Percentiles rank a stretch among this genome's conserved stretches.
phyloP scores from a whole-genome alignment of 2,329 filamentous ascomycete genomes.

The Fusarium cicatricum region DNA sequence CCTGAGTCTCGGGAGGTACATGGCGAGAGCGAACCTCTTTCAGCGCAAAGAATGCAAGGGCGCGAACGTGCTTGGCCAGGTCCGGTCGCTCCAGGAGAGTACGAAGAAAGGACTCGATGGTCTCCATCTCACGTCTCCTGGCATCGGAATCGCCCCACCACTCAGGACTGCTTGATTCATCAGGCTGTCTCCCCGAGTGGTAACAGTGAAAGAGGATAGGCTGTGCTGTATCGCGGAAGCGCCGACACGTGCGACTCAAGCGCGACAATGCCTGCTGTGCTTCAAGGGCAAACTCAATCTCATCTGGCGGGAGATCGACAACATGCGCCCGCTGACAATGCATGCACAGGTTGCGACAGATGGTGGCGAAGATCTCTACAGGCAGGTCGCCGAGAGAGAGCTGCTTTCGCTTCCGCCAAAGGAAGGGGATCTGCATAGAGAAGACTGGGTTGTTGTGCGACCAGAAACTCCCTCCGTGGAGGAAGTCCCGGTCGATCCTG shows the following conservation, averaged over 20 bases:
- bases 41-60: constrained; percentile 37
- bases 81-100: constrained; percentile 38
- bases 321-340: constrained; percentile 39
- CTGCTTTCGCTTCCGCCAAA: constrained; percentile 17
- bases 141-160: constrained; percentile 23
- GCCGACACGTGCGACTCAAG: constrained; percentile 39
- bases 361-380: constrained; percentile 39
- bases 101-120: constrained; percentile 34
- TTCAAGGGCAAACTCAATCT: constrained; percentile 34
- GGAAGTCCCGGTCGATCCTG: constrained; percentile 35
- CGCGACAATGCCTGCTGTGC: constrained; percentile 40
- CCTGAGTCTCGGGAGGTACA: constrained; percentile 29
- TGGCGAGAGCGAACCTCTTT: constrained; percentile 18
- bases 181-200: constrained; percentile 33
- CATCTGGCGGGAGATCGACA: constrained; percentile 37
- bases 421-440: constrained; percentile 13
- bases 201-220: constrained; percentile 41
- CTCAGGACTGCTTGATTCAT: constrained; percentile 14
- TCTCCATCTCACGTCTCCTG: constrained; percentile 28
- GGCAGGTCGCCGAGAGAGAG: constrained; percentile 36
- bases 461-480: constrained; percentile 28
- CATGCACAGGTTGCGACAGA: constrained; percentile 39
- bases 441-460: constrained; percentile 19
- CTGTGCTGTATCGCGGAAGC: constrained; percentile 32
- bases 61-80: constrained; percentile 37